Percentiles rank a stretch among this genome's conserved stretches.
Conservation (phyloP, 2,329 filamentous ascomycete genomes). For the Trichoderma koningii region DNA sequence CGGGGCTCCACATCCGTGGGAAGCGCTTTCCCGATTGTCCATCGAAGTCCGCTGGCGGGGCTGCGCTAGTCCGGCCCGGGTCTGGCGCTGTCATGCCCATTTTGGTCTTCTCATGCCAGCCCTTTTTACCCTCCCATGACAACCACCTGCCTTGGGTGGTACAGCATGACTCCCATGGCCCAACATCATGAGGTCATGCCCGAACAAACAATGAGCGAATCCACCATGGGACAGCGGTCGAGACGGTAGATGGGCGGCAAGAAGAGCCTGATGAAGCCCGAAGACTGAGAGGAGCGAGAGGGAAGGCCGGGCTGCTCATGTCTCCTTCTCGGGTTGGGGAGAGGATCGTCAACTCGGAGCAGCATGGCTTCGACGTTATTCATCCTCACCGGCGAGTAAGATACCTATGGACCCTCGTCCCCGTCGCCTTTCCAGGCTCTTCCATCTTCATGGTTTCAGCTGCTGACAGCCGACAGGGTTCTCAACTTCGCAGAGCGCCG, state of each 20-base stretch:
- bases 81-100: neutral
- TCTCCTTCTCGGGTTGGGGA: neutral
- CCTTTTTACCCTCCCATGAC: neutral
- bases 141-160: no score
- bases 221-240: neutral
- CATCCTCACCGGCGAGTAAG: no score
- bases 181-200: neutral
- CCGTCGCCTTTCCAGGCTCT: no score
- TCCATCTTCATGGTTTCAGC: no score
- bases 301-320: neutral
- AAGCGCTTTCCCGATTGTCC: conserved; percentile 17
- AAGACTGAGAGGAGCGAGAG: neutral
- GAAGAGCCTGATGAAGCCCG: neutral
- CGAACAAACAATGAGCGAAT: neutral
- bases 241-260: neutral
- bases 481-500: neutral
- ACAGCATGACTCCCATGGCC: neutral
- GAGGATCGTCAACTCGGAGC: neutral
- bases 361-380: neutral
- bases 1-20: neutral
- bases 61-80: neutral
- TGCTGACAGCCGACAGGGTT: neutral
- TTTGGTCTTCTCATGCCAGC: conserved; percentile 5
- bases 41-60: neutral
- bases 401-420: no score